Base-by-base conservation (phyloP, 371 early-diverging fungal species). In the Mortierella sp. region DNA sequence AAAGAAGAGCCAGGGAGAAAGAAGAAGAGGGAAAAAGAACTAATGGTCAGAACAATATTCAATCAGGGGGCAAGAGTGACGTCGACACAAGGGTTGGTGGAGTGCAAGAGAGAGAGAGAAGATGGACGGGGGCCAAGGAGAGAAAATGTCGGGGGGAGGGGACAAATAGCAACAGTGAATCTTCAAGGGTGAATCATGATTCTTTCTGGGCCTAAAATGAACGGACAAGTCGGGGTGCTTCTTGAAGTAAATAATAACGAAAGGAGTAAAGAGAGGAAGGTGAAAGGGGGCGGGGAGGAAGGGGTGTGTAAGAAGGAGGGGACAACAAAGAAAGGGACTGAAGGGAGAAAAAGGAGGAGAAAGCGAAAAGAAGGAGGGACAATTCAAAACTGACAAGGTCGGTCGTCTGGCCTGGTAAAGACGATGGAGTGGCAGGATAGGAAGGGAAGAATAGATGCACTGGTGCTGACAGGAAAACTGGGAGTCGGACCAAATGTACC, bases 401-500 rank as follows among this genome's bases (percentile, higher is more conserved):
- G 35, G 29, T 0, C 32, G 49, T 1, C 7, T 35, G 44, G 29
- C 35, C 29, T 29, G 72, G 32, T 38, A 29, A 51, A 51, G 72
- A 49, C 21, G 51, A 72, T 72, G 14, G 48, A 51, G 18, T 44
- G 32, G 72, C 27, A 51, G 72, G 29, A 51, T 35, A 72, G 49
- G 51, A 51, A 16, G 49, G 32, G 72, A 21, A 72, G 21, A 72
- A 51, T 46, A 48, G 46, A 51, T 46, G 49, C 72, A 4, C 32
- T 46, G 51, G 72, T 46, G 32, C 51, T 49, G 27, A 7, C 8
- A 18, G 14, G n/a, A 49, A 35, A 35, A 51, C 35, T 24, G 32
- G 32, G 24, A 51, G 72, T 72, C 72, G 72, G 72, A 72, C 49
- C 49, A 72, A 72, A 49, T 72, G 27, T 51, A 32, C 72, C 65